These are phyloP conservation scores for Acanthamoeba castellanii DNA, from an alignment of 208 protist species.

Conservation along the genomic window DNA sequence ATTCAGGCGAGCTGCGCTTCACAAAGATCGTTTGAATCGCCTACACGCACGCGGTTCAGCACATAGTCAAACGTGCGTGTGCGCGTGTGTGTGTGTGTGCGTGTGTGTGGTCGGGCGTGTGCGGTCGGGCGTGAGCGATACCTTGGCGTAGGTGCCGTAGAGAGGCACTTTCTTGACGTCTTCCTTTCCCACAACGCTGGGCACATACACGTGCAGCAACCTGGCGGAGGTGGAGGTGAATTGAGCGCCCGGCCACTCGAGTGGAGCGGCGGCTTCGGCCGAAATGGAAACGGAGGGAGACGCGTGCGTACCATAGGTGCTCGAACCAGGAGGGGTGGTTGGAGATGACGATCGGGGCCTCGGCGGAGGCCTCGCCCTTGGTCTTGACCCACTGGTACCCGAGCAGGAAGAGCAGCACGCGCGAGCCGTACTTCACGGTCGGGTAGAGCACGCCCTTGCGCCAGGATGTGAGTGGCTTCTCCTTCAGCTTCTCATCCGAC, in stretches of 20 bases:
- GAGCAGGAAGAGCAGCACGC: slow-evolving; percentile 16
- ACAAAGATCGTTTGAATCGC: slow-evolving; percentile 32
- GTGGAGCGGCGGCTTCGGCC: not conserved
- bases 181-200: slow-evolving; percentile 12
- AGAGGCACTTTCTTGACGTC: slow-evolving; percentile 27
- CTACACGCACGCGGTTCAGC: not conserved
- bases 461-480: slow-evolving; percentile 3
- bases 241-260: not conserved
- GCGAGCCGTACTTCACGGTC: slow-evolving; percentile 20
- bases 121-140: not conserved
- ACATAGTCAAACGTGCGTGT: not conserved
- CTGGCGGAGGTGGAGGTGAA: not conserved
- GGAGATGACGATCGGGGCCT: slow-evolving; percentile 29
- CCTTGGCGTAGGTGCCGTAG: slow-evolving; percentile 36
- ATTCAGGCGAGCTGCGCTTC: slow-evolving; percentile 13
- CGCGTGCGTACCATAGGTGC: not conserved
- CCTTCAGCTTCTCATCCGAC: slow-evolving; percentile 25
- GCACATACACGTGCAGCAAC: slow-evolving; percentile 19
- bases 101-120: not conserved
- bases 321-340: slow-evolving; percentile 65
- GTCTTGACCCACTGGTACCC: slow-evolving; percentile 23
- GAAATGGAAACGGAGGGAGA: not conserved
- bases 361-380: not conserved
- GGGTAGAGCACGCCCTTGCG: not conserved
- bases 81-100: not conserved